Conservation (phyloP, 78 protist species). For the Blattamonas nauphoetae region DNA sequence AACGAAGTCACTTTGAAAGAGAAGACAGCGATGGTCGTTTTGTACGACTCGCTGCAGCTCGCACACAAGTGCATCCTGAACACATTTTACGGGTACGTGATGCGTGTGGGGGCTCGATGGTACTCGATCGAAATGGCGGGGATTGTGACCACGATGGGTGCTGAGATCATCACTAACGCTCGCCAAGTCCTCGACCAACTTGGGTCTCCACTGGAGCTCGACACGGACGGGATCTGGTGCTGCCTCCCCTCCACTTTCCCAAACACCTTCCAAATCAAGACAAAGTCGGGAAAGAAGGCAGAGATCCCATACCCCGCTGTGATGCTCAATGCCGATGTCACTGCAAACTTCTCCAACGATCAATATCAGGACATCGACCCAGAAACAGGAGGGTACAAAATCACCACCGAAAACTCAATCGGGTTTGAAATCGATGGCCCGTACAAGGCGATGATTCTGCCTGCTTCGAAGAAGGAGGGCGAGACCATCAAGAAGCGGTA, state of each 20-base stretch:
- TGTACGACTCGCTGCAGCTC: slow-evolving; percentile 97
- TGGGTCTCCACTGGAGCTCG: slow-evolving; percentile 94
- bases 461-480: slow-evolving; percentile 89
- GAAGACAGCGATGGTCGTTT: slow-evolving; percentile 23
- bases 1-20: slow-evolving; percentile 8
- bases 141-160: slow-evolving; percentile 90
- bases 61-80: slow-evolving; percentile 99
- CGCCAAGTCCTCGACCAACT: slow-evolving; percentile 68
- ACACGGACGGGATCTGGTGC: slow-evolving; percentile 99
- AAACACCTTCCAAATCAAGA: slow-evolving; percentile 52
- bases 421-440: slow-evolving; percentile 99
- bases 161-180: slow-evolving; percentile 72
- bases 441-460: slow-evolving; percentile 89
- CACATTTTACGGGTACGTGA: slow-evolving; percentile 98
- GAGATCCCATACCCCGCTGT: slow-evolving; percentile 61
- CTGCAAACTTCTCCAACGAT: slow-evolving; percentile 66
- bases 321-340: slow-evolving; percentile 77
- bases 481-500: slow-evolving; percentile 52
- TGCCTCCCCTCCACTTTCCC: slow-evolving; percentile 88
- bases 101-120: slow-evolving; percentile 97
- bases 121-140: slow-evolving; percentile 99
- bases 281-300: neutral
- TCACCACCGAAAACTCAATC: slow-evolving; percentile 77
- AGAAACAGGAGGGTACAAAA: slow-evolving; percentile 4
- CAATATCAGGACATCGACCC: slow-evolving; percentile 73